These are phyloP conservation scores for Graphilbum fragrans DNA, from an alignment of 2,329 filamentous ascomycete species.

Conservation along the genomic window DNA sequence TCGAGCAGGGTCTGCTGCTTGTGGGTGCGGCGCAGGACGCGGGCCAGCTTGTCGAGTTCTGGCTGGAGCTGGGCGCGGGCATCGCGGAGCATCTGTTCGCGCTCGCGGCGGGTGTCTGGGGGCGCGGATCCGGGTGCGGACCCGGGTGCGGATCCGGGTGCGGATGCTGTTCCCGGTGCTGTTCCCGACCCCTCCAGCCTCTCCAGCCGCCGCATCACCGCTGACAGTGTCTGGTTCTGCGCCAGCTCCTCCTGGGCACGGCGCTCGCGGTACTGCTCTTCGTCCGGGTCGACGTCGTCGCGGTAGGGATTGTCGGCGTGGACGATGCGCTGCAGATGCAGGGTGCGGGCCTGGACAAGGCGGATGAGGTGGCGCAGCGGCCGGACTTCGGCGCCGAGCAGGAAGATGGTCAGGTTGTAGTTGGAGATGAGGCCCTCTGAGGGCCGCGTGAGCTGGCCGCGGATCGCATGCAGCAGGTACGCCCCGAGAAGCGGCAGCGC, in stretches of 20 bases:
- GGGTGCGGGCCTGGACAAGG: slow-evolving; percentile 64
- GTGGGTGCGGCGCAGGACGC: slow-evolving; percentile 82
- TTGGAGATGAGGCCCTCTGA: slow-evolving; percentile 83
- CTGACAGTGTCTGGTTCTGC: slow-evolving; percentile 28
- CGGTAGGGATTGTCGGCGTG: slow-evolving; percentile 35
- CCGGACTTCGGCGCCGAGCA: slow-evolving; percentile 75
- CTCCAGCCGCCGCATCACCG: slow-evolving; percentile 54
- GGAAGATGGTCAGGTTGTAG: slow-evolving; percentile 84
- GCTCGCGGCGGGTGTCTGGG: slow-evolving; percentile 2
- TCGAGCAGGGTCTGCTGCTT: slow-evolving; percentile 70
- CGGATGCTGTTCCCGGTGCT: slow-evolving; percentile 9
- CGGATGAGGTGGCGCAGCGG: slow-evolving; percentile 73
- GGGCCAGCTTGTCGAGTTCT: slow-evolving; percentile 77
- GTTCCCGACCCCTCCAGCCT: slow-evolving; percentile 49
- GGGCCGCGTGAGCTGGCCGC: slow-evolving; percentile 67
- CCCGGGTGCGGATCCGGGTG: background rate
- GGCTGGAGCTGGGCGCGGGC: slow-evolving; percentile 58
- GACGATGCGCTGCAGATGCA: slow-evolving; percentile 69
- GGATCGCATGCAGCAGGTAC: slow-evolving; percentile 70
- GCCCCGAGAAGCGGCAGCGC: slow-evolving; percentile 66
- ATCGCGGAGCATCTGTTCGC: slow-evolving; percentile 32
- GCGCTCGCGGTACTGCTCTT: slow-evolving; percentile 7
- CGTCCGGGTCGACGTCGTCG: slow-evolving; percentile 1
- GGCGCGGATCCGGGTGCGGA: too few relatives aligned
- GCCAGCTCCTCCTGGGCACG: slow-evolving; percentile 16